A percentile compares a stretch with the other conserved stretches of the same genome.
Evolutionary conservation across 441 rosid species (phyloP).

Genomic region (Hypseocharis bilobata): DNA sequence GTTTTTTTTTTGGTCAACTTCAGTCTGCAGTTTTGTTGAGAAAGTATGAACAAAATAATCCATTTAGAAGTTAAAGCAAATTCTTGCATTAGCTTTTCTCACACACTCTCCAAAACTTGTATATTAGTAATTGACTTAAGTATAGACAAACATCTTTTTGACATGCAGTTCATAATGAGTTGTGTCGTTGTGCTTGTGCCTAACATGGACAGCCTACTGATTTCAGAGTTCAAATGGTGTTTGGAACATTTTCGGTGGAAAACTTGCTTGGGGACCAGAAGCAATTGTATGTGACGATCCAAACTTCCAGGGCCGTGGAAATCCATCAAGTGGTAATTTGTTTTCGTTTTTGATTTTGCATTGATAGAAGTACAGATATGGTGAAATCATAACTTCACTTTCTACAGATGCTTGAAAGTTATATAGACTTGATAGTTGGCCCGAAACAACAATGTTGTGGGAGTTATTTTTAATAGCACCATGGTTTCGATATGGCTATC

Average conservation of each 20-base stretch:
- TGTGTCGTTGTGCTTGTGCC: background rate
- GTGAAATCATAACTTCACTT: background rate
- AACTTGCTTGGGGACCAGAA: slow-evolving; percentile 51
- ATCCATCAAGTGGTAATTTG: slow-evolving; percentile 43
- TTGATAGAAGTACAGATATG: background rate
- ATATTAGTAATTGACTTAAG: background rate
- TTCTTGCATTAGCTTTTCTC: background rate
- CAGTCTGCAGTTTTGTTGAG: background rate
- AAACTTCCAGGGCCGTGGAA: slow-evolving; percentile 42
- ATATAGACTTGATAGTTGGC: background rate
- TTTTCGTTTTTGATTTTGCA: background rate
- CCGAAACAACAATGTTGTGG: background rate
- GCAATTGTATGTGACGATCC: slow-evolving; percentile 54
- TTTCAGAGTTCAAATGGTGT: slow-evolving; percentile 46
- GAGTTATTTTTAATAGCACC: background rate
- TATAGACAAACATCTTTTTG: background rate
- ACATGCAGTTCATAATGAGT: too few species aligned
- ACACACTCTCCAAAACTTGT: too few species aligned
- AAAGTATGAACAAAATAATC: background rate
- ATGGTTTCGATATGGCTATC: background rate
- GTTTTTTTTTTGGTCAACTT: background rate
- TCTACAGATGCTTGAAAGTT: background rate
- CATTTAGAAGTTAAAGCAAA: background rate
- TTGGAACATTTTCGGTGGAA: slow-evolving; percentile 48
- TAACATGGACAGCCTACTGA: slow-evolving; percentile 7